phyloP scores from a whole-genome alignment of 2,329 filamentous ascomycete species.

The Cryphonectria radicalis region DNA sequence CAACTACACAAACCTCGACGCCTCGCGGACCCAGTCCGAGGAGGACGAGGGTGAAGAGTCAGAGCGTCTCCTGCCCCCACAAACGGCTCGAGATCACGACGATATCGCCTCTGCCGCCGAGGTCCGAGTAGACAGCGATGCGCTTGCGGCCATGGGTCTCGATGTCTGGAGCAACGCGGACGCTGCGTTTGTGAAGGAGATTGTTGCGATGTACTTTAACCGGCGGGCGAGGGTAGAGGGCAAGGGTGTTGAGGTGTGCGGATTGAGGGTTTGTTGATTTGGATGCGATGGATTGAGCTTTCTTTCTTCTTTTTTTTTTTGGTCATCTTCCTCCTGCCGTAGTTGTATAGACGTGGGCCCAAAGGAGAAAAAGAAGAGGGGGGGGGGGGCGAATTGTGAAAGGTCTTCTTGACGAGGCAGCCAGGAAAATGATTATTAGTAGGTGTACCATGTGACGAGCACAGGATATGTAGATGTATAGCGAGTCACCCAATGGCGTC shows the following conservation, averaged over 20 bases:
- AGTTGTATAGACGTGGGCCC: not conserved
- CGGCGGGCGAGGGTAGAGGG: conserved; percentile 66
- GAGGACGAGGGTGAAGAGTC: conserved; percentile 35
- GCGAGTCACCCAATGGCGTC: not conserved
- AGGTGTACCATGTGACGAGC: not conserved
- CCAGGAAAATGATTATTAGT: not conserved
- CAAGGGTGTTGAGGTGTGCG: conserved; percentile 75
- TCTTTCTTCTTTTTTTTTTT: not conserved
- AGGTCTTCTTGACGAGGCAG: not conserved
- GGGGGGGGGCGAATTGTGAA: not conserved
- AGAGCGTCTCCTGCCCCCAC: conserved; percentile 25
- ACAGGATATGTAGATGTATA: not conserved
- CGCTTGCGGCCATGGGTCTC: conserved; percentile 73
- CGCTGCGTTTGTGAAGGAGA: conserved; percentile 67
- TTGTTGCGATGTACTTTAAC: conserved; percentile 68
- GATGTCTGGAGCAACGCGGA: conserved; percentile 78
- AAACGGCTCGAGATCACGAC: conserved; percentile 30
- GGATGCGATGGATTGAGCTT: conserved; percentile 24
- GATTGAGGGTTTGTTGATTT: conserved; percentile 66
- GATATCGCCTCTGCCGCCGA: conserved; percentile 33
- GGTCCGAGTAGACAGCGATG: conserved; percentile 64
- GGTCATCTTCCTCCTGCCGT: not conserved
- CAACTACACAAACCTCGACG: conserved; percentile 38
- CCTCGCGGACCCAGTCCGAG: conserved; percentile 40
- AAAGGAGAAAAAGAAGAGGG: too few relatives aligned